Base-by-base conservation (phyloP, 345 rosid genomes). In the Litchi chinensis region DNA sequence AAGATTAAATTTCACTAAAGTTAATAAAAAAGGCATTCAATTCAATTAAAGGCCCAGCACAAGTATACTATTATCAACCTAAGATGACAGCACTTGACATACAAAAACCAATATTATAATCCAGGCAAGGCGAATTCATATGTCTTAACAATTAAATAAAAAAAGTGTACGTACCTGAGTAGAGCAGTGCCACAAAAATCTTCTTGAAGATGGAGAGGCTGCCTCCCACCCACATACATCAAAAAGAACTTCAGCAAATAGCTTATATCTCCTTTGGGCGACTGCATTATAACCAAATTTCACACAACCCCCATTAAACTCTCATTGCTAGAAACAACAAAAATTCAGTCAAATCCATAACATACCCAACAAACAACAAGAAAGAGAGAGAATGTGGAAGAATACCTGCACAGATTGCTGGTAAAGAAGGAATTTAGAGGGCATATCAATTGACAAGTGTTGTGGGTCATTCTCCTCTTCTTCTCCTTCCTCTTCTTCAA, bases 141-240 rank as follows among this genome's bases (percentile, higher is more conserved):
- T 32, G 4, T 32, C 37, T 32, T 32, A 32, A 32, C 37, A 32
- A 32, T 32, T 32, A 19, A 41, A 8, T 21, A 40, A 4, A 77
- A 22, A 65, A 65, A 57, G 65, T 22, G 26, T 82, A 93, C 98
- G 26, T 82, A 93, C 98, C 97, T 87, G 24, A 95, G 88, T 78
- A 95, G 90, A 82, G 98, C 98, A 83, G 95, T 93, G 82, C 98
- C 98, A 69, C 98, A 95, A 82, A 95, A 95, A 87, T 95, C 98
- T 82, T 95, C 98, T 83, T 95, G 98, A 26, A 95, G 85, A 87
- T 92, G 98, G 26, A 92, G 93, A 48, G 98, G 95, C 66, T 80
- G 86, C 79, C 98, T 91, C 77, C 95, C 92, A 64, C 98, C 94
- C 11, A 93, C 86, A 80, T 93, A 93, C 88, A 88, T 85, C 62